phyloP scores from a whole-genome alignment of 768 basidiomycete genomes.

The Nidularia pulvinata region DNA sequence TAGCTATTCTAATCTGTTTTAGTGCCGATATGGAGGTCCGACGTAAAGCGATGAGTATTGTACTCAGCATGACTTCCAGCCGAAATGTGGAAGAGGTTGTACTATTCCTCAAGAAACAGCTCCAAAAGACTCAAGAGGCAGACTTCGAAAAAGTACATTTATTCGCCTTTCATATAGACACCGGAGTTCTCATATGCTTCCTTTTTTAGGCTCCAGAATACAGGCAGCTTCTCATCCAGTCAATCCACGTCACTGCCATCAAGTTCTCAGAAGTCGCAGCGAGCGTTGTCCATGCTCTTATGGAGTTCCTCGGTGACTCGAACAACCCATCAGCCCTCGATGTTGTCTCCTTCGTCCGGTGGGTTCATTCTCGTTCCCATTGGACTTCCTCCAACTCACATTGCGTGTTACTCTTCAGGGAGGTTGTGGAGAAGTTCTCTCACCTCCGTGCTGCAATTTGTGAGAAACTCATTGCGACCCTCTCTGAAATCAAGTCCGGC shows the following conservation, averaged over 20 bases:
- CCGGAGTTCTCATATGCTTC: too few species aligned
- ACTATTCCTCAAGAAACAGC: constrained; percentile 94
- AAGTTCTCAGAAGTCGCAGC: constrained; percentile 97
- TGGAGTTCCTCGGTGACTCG: constrained; percentile 94
- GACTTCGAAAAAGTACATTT: constrained; percentile 84
- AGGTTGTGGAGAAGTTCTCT: constrained; percentile 98
- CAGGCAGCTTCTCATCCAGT: constrained; percentile 94
- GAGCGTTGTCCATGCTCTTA: constrained; percentile 89
- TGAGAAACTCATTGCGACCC: constrained; percentile 80
- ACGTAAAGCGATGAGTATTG: constrained; percentile 87
- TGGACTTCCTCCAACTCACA: neutral
- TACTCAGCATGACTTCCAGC: constrained; percentile 90
- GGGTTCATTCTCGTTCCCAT: constrained; percentile 5
- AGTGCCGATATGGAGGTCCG: constrained; percentile 98
- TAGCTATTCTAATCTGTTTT: constrained; percentile 1
- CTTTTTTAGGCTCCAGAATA: constrained; percentile 83
- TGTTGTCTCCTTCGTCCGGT: constrained; percentile 75
- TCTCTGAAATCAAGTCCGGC: constrained; percentile 89
- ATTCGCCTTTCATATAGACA: neutral
- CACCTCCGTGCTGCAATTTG: constrained; percentile 78
- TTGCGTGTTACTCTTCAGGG: constrained; percentile 37
- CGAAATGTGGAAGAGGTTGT: constrained; percentile 98
- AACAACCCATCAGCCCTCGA: constrained; percentile 96
- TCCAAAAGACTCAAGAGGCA: constrained; percentile 90
- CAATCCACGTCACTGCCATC: constrained; percentile 95